Conservation (phyloP, 495 filamentous ascomycete species). For the Xylaria cubensis region DNA sequence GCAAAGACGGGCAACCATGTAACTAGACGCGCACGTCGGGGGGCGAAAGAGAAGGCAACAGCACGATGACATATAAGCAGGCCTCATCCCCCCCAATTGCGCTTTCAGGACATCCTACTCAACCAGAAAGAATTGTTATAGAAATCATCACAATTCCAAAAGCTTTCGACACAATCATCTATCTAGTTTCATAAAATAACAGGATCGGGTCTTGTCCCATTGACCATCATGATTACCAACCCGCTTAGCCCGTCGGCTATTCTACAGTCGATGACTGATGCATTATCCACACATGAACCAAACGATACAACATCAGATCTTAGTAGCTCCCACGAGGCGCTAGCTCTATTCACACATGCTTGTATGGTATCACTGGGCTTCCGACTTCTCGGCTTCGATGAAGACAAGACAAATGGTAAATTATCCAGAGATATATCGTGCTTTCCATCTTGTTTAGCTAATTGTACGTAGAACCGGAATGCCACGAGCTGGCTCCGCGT, state of each 20-base stretch:
- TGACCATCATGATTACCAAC: constrained; percentile 34
- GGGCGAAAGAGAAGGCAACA: constrained; percentile 33
- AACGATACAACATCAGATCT: constrained; percentile 64
- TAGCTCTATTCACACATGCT: constrained; percentile 85
- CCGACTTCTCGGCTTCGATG: constrained; percentile 78
- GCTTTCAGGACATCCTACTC: neutral
- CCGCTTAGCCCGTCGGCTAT: constrained; percentile 52
- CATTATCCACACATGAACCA: constrained; percentile 58
- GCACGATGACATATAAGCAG: constrained; percentile 24
- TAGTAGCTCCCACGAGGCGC: constrained; percentile 79
- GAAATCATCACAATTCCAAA: neutral
- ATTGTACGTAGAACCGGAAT: constrained; percentile 47
- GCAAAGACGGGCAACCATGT: neutral
- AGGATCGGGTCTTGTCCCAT: neutral
- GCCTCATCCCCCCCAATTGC: neutral
- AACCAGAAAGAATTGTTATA: neutral
- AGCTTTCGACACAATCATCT: neutral
- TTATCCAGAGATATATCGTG: constrained; percentile 6
- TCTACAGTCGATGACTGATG: constrained; percentile 63
- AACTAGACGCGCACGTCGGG: constrained; percentile 1
- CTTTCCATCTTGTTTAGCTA: neutral
- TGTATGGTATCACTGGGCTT: constrained; percentile 84
- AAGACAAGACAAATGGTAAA: constrained; percentile 65
- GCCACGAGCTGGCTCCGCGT: constrained; percentile 55
- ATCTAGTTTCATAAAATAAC: neutral